Evolutionary conservation across 345 rosid species (phyloP), one percentile per base, ranked within the genome.

Genomic region (Gossypium stocksii): DNA sequence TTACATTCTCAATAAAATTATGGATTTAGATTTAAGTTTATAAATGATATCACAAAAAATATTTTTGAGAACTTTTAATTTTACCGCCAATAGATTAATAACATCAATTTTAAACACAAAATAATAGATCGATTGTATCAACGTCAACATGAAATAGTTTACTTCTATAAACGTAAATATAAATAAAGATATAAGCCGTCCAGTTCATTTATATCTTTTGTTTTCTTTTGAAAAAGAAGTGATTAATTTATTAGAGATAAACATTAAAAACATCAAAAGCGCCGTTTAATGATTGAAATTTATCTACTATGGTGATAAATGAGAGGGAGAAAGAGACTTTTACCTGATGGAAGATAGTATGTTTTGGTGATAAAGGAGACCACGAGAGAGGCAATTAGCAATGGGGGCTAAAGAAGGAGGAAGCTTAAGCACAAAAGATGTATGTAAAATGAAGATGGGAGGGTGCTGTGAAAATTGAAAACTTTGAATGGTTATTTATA

Each of bases 401-500:
- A 48, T 23, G 12, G 22, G 41, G 57, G 7, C 57, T 53, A 67
- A 46, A 25, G 38, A 6, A 14, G 60, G 27, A n/a, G 58, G 9
- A 56, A 20, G 62, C 29, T 57, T 23, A 20, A 57, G 58, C 19
- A 57, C 12, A 45, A 9, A 45, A 45, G 49, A 10, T 7, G 38
- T 29, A 29, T 7, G 12, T 57, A 22, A 22, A 57, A 57, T 57
- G 62, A 57, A 22, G 62, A 57, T 22, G 58, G 19, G n/a, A 3
- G 19, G 1, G 11, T n/a, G 58, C 2, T 29, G 19, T 71, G 49
- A 23, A 76, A 71, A 57, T 29, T 64, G 71, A 70, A 43, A 41
- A 43, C 12, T 15, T 29, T 23, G 74, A 66, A 25, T 4, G 60
- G n/a, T 65, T 75, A 81, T 81, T 74, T 77, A 81, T 77, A 64